Evolutionary conservation across 2,329 filamentous ascomycete species (phyloP), one percentile per base, ranked within the genome.

Genomic region (Pseudofabraea citricarpa): DNA sequence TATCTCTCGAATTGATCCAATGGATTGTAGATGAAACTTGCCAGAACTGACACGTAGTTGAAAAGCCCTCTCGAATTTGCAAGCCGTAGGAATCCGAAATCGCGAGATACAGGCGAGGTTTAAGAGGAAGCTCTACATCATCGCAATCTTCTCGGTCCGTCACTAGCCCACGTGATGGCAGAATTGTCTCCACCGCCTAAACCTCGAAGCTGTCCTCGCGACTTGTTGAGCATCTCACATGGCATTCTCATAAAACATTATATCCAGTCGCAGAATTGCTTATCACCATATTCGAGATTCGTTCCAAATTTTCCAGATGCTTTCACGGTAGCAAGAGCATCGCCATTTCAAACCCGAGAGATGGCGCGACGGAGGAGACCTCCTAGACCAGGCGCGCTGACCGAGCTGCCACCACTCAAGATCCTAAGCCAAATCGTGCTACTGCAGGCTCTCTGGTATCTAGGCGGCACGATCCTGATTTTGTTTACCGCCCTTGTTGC

Each of bases 401-500:
- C 75, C 41, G 81, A 85, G 59, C 78, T 85, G 41, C 75, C 81
- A 33, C 83, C 83, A 36, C 69, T 81, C 47, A 79, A 79, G 58
- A 85, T 87, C 63, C 64, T 84, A 47, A 74, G 73, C 37, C 82
- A 85, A 64, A 87, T 87, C 56, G 50, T 79, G 45, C 57, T 83
- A 32, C 72, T 87, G 5, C 83, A 87, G 59, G 56, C 74, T 33
- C 74, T 74, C 49, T 86, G 83, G 66, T 87, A 87, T 69, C 66
- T 64, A 48, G 73, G 71, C 54, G 81, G 79, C 5, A 73, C 74
- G 16, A 62, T 76, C 19, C 69, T 87, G 45, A 83, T 86, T 44
- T 60, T 85, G 39, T 87, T 86, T 64, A 83, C 79, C 3, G 79
- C 79, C 2, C 65, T 86, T 22, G 80, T 85, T 36, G 79, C 80